phyloP scores from a whole-genome alignment of 345 rosid species.

The Punica granatum region DNA sequence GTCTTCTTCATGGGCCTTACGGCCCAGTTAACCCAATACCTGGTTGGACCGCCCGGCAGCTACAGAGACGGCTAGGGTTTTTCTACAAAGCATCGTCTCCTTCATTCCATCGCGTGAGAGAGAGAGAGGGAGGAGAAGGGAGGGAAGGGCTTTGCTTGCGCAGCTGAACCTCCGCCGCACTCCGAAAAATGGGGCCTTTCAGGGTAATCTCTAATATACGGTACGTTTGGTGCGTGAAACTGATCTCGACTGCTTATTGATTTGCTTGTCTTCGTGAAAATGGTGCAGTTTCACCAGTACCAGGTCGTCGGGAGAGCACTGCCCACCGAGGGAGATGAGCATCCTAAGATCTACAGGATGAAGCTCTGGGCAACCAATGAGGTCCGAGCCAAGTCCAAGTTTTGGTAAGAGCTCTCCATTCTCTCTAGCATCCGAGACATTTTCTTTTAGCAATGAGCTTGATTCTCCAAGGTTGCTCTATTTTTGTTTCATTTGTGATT shows the following conservation, averaged over 20 bases:
- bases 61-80: not conserved
- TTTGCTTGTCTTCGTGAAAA: not conserved
- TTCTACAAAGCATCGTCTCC: not conserved
- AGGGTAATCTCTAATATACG: slow-evolving; percentile 1
- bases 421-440: not conserved
- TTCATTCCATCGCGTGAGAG: not conserved
- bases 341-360: slow-evolving; percentile 19
- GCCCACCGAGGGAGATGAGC: slow-evolving; percentile 15
- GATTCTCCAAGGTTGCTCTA: not conserved
- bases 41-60: not conserved
- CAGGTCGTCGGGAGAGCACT: slow-evolving; percentile 17
- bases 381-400: slow-evolving; percentile 19
- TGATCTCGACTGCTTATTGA: not conserved
- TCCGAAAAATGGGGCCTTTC: slow-evolving; percentile 6
- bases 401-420: slow-evolving; percentile 8
- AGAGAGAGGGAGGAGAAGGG: not conserved
- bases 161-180: not conserved
- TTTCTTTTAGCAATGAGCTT: not conserved
- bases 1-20: not conserved
- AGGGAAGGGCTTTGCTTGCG: not conserved
- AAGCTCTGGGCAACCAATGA: slow-evolving; percentile 18
- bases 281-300: slow-evolving; percentile 17
- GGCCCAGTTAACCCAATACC: not conserved
- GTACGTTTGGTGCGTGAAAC: not conserved
- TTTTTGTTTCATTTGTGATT: not conserved